These are phyloP conservation scores for Rauvolfia tetraphylla DNA, from an alignment of 257 asterid species.

Conservation along the genomic window DNA sequence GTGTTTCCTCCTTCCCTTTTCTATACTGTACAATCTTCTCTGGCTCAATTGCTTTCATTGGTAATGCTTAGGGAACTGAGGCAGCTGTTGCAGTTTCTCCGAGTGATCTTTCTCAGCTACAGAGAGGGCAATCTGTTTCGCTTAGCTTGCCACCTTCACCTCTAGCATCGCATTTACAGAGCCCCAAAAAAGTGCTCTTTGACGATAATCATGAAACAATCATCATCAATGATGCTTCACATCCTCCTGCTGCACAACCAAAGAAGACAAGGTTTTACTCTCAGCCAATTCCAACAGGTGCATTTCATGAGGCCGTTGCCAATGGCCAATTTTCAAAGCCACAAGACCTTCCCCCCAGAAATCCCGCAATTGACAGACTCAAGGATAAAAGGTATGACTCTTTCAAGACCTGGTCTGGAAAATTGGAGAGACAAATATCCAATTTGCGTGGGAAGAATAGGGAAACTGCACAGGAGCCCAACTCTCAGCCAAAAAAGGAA, in stretches of 20 bases:
- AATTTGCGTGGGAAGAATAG: constrained; percentile 39
- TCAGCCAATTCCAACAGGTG: constrained; percentile 55
- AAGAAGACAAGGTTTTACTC: constrained; percentile 39
- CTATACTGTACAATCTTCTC: not conserved
- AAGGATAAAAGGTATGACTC: constrained; percentile 61
- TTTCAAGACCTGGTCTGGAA: constrained; percentile 83
- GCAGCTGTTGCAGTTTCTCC: constrained; percentile 19
- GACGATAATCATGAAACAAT: constrained; percentile 18
- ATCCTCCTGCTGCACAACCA: constrained; percentile 1
- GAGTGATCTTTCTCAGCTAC: constrained; percentile 14
- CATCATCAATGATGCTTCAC: constrained; percentile 4
- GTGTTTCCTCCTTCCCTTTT: not conserved
- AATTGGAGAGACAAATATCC: constrained; percentile 64
- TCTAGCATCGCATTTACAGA: constrained; percentile 18
- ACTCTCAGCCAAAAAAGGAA: constrained; percentile 31
- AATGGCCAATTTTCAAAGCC: constrained; percentile 21
- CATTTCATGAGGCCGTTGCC: constrained; percentile 23
- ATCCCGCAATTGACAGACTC: constrained; percentile 34
- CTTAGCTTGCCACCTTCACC: constrained; percentile 79
- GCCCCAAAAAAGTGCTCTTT: constrained; percentile 36
- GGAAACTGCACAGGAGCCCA: constrained; percentile 30
- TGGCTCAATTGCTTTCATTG: not conserved
- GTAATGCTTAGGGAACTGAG: constrained; percentile 36
- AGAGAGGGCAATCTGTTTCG: constrained; percentile 36
- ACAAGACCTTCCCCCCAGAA: constrained; percentile 20